phyloP scores from a whole-genome alignment of 805 yeast species.

The Candida qinlingensis region DNA sequence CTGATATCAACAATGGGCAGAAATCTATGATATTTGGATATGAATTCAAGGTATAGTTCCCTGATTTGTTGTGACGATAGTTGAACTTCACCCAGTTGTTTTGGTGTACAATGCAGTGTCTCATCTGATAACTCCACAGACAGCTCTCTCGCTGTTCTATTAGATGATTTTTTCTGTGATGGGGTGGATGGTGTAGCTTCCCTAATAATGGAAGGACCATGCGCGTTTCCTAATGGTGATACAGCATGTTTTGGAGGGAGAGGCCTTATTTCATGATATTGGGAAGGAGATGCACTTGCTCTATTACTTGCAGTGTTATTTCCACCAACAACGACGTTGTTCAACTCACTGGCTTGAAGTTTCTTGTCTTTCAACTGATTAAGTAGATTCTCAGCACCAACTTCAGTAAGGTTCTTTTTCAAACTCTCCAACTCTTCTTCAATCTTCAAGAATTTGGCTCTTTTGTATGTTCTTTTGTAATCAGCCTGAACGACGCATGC shows the following conservation, averaged over 20 bases:
- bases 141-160: slow-evolving; percentile 11
- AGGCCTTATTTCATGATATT: slow-evolving; percentile 5
- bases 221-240: slow-evolving; percentile 4
- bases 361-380: slow-evolving; percentile 18
- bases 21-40: slow-evolving; percentile 73
- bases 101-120: slow-evolving; percentile 53
- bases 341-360: slow-evolving; percentile 15
- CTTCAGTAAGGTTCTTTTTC: slow-evolving; percentile 43
- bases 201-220: slow-evolving; percentile 23
- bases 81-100: slow-evolving; percentile 63
- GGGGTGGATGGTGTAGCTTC: slow-evolving; percentile 16
- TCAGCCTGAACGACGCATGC: slow-evolving; percentile 72
- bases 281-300: slow-evolving; percentile 1
- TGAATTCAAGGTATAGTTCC: slow-evolving; percentile 63
- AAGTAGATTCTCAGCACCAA: slow-evolving; percentile 20
- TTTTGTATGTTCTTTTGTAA: slow-evolving; percentile 83
- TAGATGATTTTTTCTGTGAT: background rate
- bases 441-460: slow-evolving; percentile 77
- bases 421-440: slow-evolving; percentile 75
- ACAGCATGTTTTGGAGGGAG: background rate
- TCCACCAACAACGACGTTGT: background rate
- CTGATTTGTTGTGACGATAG: slow-evolving; percentile 57
- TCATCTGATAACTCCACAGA: slow-evolving; percentile 27
- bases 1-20: slow-evolving; percentile 82
- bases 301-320: background rate